A percentile compares a stretch with the other conserved stretches of the same genome.
These are phyloP conservation scores for Sclerotinia spermophila DNA, from an alignment of 2,329 filamentous ascomycete genomes.

Conservation along the genomic window DNA sequence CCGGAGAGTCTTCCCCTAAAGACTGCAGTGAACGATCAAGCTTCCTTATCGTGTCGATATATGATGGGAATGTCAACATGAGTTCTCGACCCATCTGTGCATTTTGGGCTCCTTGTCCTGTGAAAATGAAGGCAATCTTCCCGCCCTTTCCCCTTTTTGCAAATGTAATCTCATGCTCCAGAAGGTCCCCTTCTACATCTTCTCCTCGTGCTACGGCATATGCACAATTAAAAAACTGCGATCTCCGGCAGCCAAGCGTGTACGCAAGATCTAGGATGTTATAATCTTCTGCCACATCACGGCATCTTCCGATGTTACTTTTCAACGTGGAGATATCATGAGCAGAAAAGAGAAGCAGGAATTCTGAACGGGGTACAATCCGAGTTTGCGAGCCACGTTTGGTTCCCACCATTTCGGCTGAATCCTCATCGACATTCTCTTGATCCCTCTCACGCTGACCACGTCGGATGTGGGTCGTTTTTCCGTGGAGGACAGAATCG, in stretches of 20 bases:
- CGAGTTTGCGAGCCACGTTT: neutral
- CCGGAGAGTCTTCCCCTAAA: conserved; percentile 2
- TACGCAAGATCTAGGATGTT: conserved; percentile 4
- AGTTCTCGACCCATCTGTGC: conserved; percentile 30
- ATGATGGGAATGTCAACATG: conserved; percentile 12
- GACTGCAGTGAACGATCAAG: conserved; percentile 12
- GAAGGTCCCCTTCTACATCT: neutral
- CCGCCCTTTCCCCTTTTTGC: conserved; percentile 9
- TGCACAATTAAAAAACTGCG: neutral
- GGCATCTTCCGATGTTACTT: conserved; percentile 4
- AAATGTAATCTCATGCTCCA: conserved; percentile 11
- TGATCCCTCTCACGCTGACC: neutral
- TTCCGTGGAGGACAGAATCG: neutral
- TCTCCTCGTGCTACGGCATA: conserved; percentile 10
- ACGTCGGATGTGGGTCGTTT: neutral
- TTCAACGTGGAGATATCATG: conserved; percentile 12
- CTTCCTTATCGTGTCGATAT: conserved; percentile 23
- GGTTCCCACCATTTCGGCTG: neutral
- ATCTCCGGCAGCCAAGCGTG: conserved; percentile 1
- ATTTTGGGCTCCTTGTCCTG: conserved; percentile 36
- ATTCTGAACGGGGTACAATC: neutral
- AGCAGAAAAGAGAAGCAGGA: neutral
- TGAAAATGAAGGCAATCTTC: conserved; percentile 27
- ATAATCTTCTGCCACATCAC: conserved; percentile 11
- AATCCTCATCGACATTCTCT: neutral